A percentile compares a stretch with the other conserved stretches of the same genome.
These are phyloP conservation scores for Yarrowia bubula DNA, from an alignment of 805 yeast genomes.

Conservation along the genomic window DNA sequence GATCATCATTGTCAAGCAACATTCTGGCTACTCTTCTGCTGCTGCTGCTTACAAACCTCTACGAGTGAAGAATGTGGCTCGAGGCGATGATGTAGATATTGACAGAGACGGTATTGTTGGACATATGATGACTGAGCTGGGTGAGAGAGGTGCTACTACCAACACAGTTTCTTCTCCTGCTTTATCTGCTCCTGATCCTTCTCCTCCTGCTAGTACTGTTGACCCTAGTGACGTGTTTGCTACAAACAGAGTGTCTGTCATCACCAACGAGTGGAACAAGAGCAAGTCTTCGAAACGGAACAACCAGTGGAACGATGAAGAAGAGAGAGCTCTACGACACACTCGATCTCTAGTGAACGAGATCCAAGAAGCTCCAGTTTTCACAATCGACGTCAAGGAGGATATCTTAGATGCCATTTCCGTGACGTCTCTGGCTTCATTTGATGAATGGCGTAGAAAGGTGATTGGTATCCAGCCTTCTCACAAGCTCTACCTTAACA, in stretches of 20 bases:
- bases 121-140: slow-evolving; percentile 42
- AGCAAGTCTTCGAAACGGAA: slow-evolving; percentile 67
- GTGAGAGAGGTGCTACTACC: slow-evolving; percentile 28
- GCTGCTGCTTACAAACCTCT: slow-evolving; percentile 71
- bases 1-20: slow-evolving; percentile 76
- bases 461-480: slow-evolving; percentile 81
- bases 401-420: slow-evolving; percentile 79
- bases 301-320: slow-evolving; percentile 65
- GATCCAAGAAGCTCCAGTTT: slow-evolving; percentile 65
- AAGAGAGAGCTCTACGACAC: slow-evolving; percentile 67
- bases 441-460: slow-evolving; percentile 62
- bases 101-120: slow-evolving; percentile 64
- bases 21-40: slow-evolving; percentile 40
- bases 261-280: slow-evolving; percentile 78
- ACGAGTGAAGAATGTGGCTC: slow-evolving; percentile 61
- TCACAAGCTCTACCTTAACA: slow-evolving; percentile 75
- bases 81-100: slow-evolving; percentile 66
- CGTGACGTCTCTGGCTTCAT: slow-evolving; percentile 35
- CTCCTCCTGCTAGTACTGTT: not conserved
- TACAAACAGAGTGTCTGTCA: slow-evolving; percentile 39
- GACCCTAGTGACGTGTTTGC: not conserved
- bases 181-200: not conserved
- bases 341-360: slow-evolving; percentile 53
- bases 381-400: slow-evolving; percentile 74
- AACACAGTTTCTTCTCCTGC: not conserved